Base-by-base conservation (phyloP, 2,329 filamentous ascomycete genomes). In the Fonsecaea erecta region DNA sequence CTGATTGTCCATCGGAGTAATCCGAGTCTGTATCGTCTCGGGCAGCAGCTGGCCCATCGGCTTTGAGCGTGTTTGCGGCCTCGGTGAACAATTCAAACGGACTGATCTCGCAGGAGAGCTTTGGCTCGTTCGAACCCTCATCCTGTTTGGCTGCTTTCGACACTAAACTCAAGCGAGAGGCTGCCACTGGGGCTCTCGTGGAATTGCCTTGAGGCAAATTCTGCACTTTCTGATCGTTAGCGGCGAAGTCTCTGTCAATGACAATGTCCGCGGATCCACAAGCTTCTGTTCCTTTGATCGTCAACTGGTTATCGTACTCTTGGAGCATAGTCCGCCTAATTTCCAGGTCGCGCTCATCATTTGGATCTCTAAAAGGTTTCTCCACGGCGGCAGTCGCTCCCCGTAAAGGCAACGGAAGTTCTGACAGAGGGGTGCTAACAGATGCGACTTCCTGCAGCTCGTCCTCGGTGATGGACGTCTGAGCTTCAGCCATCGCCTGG, bases 281-380 rank as follows among this genome's bases (percentile, higher is more conserved):
- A 35, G 54, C 7, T 3, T 14, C 28, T 40, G 21, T 32, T 40
- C 24, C 52, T 26, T 34, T 63, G 32, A 30, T 58, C 11, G 35
- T 24, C 16, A 64, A 62, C 12, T 46, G 51, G 53, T 58, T 59
- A 26, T 59, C 62, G 48, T 67, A 59, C 40, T 60, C 35, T 21
- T 46, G 24, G 24, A 64, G 65, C 34, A 67, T 51, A 26, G 18
- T 16, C 26, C 37, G 34, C 21, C 16, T 56, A 8, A 18, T 40
- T 30, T 55, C 61, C n/a, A 51, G 16, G 18, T 58, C 32, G 1
- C 18, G 18, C 14, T 60, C 62, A 26, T 61, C 52, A 16, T 30
- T 18, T 12, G 62, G 34, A 37, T 65, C 57, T 14, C 43, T 57
- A 30, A 67, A 69, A 21, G 60, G 62, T 37, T 69, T 60, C 9